Evolutionary conservation across 129 eudicot species (phyloP), one percentile per base, ranked within the genome.

Genomic region (Lactuca sativa): DNA sequence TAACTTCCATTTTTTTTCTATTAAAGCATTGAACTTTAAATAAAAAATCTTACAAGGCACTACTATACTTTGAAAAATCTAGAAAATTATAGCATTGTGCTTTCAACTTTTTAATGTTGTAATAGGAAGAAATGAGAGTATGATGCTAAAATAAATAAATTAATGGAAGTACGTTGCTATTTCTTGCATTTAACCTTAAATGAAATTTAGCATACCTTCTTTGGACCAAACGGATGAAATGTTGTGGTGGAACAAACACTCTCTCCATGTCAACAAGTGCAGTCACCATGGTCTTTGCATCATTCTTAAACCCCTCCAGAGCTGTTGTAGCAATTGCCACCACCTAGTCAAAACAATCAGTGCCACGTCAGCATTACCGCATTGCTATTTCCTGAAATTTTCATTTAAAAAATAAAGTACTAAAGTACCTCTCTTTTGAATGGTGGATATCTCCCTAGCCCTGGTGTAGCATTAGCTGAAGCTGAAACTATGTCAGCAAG

Each of bases 241-340:
- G 99, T 62, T 95, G 99, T 33, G 99, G 99, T 52, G 99, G 99
- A 59, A 95, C 99, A 82, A 90, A 95, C 11, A 88, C 99, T 25
- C 99, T 90, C 75, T 95, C 99, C 99, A 95, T 95, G 87, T 95
- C 99, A 60, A 95, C 99, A 74, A 95, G 92, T 18, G 92, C 97
- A 82, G 92, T 86, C 12, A 95, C 99, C 99, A 95, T 95, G 32
- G 82, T 86, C 74, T 84, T 95, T 57, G 99, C 96, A 37, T 95
- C 95, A 76, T 37, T 82, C 78, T 90, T 95, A 74, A 89, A 95
- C 54, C 88, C 96, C 69, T 95, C 99, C 30, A 95, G 73, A 36
- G 99, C 99, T 69, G 87, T 54, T 37, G 88, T 86, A 34, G 99
- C 99, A 72, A 95, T 85, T 51, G 93, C 89, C 56, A 95, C 76